Evolutionary conservation across 495 filamentous ascomycete genomes (phyloP), one percentile per base, ranked within the genome.

Genomic region (Aspergillus olivimuriae): DNA sequence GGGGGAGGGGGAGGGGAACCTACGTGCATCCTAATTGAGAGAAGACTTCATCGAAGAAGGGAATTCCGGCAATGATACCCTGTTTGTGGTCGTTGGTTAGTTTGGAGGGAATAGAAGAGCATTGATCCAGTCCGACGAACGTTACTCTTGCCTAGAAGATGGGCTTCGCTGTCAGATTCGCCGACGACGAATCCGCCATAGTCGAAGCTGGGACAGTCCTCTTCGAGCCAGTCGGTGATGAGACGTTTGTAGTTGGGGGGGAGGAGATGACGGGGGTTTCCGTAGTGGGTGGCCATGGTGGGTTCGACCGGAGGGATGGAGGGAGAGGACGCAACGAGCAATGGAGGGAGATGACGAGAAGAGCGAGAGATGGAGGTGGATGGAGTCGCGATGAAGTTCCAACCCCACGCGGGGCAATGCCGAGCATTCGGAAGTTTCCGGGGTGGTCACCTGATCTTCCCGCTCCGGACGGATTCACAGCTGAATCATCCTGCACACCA

Each of bases 181-280:
- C 92, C 92, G 10, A 98, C 92, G 7, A 98, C 92, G 56, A 94
- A 98, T 31, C 92, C 92, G 50, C 89, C 94, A 59, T 95, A 95
- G 69, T 98, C 92, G 60, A 94, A 90, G 23, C 87, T 89, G 2
- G 92, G 92, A 17, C 88, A 91, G 68, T 98, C 92, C 66, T 98
- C 92, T 46, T 87, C 83, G 4, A 95, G 82, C 94, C 94, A 98
- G 43, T 76, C 60, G 2, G 84, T 74, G 41, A 98, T 78, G 39
- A 83, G 75, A 22, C 81, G 72, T 55, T 92, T 92, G 78, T 88
- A 94, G 28, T 81, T 84, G 14, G 73, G 75, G 0, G 91, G 91
- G 2, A 98, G 81, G 34, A 98, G 79, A 57, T 94, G 81, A 34
- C 84, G 80, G 12, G 86, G 71, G 36, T 80, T 77, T 56, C 90